phyloP scores from a whole-genome alignment of 208 protist genomes.

The Trypanosoma brucei region DNA sequence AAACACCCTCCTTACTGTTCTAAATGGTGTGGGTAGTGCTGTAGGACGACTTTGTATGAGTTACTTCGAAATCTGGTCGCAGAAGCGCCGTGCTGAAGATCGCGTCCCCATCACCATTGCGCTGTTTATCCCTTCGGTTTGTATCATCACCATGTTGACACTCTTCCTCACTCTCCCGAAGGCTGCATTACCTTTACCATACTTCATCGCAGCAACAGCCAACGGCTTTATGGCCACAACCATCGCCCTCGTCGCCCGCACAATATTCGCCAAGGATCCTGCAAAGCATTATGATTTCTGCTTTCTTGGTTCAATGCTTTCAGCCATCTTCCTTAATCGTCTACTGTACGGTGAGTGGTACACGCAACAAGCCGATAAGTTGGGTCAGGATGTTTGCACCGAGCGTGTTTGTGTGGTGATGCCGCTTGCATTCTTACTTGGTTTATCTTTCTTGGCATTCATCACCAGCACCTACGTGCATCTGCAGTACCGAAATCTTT shows the following conservation, averaged over 20 bases:
- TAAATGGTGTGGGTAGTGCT: slow-evolving; percentile 23
- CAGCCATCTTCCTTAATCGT: slow-evolving; percentile 28
- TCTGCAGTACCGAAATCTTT: slow-evolving; percentile 19
- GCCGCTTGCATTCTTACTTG: slow-evolving; percentile 18
- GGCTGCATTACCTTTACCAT: slow-evolving; percentile 30
- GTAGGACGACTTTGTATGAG: slow-evolving; percentile 18
- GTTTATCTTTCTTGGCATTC: slow-evolving; percentile 13
- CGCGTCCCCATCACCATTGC: slow-evolving; percentile 26
- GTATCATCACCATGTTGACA: slow-evolving; percentile 8
- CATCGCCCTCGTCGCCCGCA: slow-evolving; percentile 19
- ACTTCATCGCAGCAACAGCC: slow-evolving; percentile 20
- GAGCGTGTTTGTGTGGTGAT: slow-evolving; percentile 20
- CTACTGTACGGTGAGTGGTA: slow-evolving; percentile 26
- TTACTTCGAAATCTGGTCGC: slow-evolving; percentile 17
- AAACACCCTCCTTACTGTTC: slow-evolving; percentile 17
- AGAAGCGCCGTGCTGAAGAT: slow-evolving; percentile 13
- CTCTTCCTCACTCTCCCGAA: slow-evolving; percentile 38
- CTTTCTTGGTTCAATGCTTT: slow-evolving; percentile 23
- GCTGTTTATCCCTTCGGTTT: slow-evolving; percentile 17
- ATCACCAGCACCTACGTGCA: slow-evolving; percentile 14
- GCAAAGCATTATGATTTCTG: slow-evolving; percentile 35
- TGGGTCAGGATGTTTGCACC: slow-evolving; percentile 11
- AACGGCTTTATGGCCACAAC: slow-evolving; percentile 24
- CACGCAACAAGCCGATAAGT: slow-evolving; percentile 13
- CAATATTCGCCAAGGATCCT: slow-evolving; percentile 28